Evolutionary conservation across 345 rosid species (phyloP), one percentile per base, ranked within the genome.

Genomic region (Salix viminalis): DNA sequence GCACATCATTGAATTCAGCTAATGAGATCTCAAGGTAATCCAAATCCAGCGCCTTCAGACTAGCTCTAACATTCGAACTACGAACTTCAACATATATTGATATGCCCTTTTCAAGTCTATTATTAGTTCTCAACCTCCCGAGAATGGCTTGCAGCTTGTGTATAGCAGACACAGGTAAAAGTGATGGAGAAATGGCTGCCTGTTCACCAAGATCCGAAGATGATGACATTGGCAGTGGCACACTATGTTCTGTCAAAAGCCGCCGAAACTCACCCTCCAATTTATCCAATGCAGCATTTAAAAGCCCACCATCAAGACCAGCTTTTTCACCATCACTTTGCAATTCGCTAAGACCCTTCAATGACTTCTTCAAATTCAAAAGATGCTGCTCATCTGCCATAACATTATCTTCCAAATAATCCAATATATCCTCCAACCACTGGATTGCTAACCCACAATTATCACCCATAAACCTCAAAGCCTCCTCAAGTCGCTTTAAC

Each of bases 401-500:
- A 4, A 46, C 76, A 75, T 96, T 91, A 80, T 96, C 97, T 82
- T 90, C 97, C 84, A 96, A 76, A 79, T 92, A 96, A 93, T 96
- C 99, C 28, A 96, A 91, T 44, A 96, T 96, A 82, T 96, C 99
- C 84, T 94, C 98, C 86, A 96, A 77, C 99, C 99, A 96, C 87
- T 96, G 98, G 61, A 96, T 85, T 54, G 99, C 99, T 79, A 96
- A 87, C 48, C 95, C 98, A 58, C 97, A 96, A 79, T 96, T 96
- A 67, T 94, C 98, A 62, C 94, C 97, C 65, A 96, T 66, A 79
- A 96, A 96, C 84, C 86, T 90, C 85, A 94, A 80, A 0, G 99
- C 99, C 88, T 96, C 99, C 74, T 96, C 97, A 7, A 92, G 89
- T 44, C 97, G 89, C 79, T 94, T 96, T 82, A 92, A 75, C n/a